Evolutionary conservation across 768 basidiomycete species (phyloP).

Genomic region (Grammothele lineata): DNA sequence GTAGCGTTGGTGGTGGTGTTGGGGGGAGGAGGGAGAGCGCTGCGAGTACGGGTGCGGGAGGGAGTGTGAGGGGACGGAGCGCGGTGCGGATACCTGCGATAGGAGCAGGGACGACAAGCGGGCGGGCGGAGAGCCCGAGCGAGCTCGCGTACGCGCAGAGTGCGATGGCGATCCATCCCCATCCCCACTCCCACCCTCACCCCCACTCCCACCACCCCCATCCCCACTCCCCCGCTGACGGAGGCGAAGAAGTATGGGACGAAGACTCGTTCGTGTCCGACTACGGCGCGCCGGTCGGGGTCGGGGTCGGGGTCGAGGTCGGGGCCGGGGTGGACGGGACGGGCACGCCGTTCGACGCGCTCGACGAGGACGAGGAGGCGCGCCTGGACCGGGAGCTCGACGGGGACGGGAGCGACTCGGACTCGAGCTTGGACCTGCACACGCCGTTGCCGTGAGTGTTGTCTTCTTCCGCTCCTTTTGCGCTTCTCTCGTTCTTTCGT

Average conservation of each 20-base stretch:
- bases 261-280: conserved; percentile 26
- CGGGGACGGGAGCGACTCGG: conserved; percentile 27
- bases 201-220: too few species aligned
- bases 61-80: neutral
- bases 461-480: too few species aligned
- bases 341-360: conserved; percentile 18
- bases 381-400: conserved; percentile 24
- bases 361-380: conserved; percentile 23
- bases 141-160: conserved; percentile 14
- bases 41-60: neutral
- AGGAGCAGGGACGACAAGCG: neutral
- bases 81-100: too few species aligned
- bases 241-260: conserved; percentile 18
- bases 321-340: conserved; percentile 23
- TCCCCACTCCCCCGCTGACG: conserved; percentile 4
- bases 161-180: conserved; percentile 10
- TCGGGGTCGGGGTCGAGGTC: conserved; percentile 25
- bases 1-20: too few species aligned
- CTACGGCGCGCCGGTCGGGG: conserved; percentile 26
- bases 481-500: neutral
- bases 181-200: too few species aligned
- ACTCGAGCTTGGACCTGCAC: conserved; percentile 35
- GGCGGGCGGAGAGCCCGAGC: conserved; percentile 11
- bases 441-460: conserved; percentile 38
- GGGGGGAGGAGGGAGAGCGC: neutral